These are phyloP conservation scores for Trichoderma polysporum DNA, from an alignment of 2,329 filamentous ascomycete genomes.

Conservation along the genomic window DNA sequence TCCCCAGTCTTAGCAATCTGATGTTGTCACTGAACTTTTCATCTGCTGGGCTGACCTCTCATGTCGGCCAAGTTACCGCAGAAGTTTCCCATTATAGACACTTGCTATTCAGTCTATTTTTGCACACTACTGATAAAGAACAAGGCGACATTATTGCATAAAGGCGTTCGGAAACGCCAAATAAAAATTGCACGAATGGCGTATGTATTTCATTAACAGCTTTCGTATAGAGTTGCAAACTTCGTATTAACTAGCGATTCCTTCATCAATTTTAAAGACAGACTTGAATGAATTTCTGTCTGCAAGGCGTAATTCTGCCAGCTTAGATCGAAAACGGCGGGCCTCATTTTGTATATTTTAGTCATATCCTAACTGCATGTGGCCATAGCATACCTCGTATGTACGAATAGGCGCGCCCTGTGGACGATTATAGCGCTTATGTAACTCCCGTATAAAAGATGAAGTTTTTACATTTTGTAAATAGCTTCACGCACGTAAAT, in stretches of 20 bases:
- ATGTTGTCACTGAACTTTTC: no score
- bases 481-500: neutral
- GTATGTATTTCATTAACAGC: no score
- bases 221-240: neutral
- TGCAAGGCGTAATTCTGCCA: neutral
- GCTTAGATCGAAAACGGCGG: neutral
- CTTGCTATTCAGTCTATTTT: neutral
- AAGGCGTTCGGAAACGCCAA: no score
- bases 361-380: neutral
- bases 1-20: neutral
- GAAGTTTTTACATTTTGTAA: neutral
- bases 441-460: neutral
- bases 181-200: neutral
- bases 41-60: no score
- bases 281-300: neutral
- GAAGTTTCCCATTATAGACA: no score
- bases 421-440: neutral
- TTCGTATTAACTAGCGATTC: no score
- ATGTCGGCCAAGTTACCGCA: neutral
- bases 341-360: neutral
- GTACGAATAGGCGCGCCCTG: constrained; percentile 9
- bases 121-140: no score
- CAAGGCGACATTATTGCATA: no score
- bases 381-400: neutral
- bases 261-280: neutral